A percentile compares a stretch with the other conserved stretches of the same genome.
Evolutionary conservation across 495 filamentous ascomycete species (phyloP).

Genomic region (Cladorrhinum samala): DNA sequence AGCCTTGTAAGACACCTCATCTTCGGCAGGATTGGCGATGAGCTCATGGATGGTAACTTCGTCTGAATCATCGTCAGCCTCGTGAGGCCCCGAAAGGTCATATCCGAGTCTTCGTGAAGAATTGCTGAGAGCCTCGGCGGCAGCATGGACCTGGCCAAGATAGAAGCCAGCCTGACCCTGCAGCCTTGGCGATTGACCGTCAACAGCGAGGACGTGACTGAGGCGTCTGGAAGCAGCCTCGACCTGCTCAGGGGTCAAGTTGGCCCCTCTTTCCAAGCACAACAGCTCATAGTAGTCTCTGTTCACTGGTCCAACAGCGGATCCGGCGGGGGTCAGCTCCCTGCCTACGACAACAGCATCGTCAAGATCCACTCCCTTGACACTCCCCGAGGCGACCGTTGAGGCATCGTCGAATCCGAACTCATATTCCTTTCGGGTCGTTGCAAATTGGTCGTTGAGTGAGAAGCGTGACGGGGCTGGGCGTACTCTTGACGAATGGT

Average conservation of each 20-base stretch:
- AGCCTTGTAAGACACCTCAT: conserved; percentile 5
- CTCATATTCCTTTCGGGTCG: conserved; percentile 22
- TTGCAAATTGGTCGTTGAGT: conserved; percentile 25
- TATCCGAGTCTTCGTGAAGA: conserved; percentile 51
- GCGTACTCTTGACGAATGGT: background rate
- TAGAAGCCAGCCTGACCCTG: conserved; percentile 42
- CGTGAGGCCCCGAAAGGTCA: conserved; percentile 36
- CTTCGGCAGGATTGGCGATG: background rate
- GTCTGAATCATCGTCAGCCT: conserved; percentile 28
- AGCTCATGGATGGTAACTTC: background rate
- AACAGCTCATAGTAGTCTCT: conserved; percentile 48
- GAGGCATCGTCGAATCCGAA: conserved; percentile 29
- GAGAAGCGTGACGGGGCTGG: conserved; percentile 16
- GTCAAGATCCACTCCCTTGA: conserved; percentile 4
- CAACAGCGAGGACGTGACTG: conserved; percentile 53
- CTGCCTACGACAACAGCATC: conserved; percentile 3
- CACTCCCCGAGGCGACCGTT: conserved; percentile 15
- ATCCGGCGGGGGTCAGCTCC: background rate
- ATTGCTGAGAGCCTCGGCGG: conserved; percentile 52
- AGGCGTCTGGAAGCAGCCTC: conserved; percentile 47
- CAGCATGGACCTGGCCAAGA: conserved; percentile 44
- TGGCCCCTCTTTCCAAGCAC: conserved; percentile 40
- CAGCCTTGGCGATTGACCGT: conserved; percentile 48
- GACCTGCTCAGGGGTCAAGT: conserved; percentile 44
- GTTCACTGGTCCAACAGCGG: conserved; percentile 8